Evolutionary conservation across 306 rosid genomes (phyloP).

Genomic region (Quercus glauca): DNA sequence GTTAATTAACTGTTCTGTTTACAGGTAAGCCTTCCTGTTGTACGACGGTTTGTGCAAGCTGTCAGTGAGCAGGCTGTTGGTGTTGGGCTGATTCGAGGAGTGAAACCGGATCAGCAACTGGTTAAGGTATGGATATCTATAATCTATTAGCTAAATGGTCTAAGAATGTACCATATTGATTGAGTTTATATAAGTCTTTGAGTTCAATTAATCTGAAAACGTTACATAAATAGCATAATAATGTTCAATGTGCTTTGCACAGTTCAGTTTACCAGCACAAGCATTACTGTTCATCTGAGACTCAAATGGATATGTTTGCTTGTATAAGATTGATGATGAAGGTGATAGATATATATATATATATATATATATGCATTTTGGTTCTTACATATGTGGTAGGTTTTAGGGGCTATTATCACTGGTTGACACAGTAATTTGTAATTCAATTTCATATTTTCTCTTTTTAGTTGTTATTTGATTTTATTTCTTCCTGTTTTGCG

Average conservation of each 20-base stretch:
- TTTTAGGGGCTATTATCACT: not conserved
- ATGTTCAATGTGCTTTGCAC: not conserved
- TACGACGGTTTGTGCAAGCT: slow-evolving; percentile 89
- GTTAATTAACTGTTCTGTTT: slow-evolving; percentile 27
- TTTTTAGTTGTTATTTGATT: not conserved
- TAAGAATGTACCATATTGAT: not conserved
- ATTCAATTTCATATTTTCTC: not conserved
- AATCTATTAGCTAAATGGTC: not conserved
- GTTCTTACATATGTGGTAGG: not conserved
- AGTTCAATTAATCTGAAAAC: not conserved
- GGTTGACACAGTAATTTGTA: not conserved
- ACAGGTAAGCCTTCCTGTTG: slow-evolving; percentile 99
- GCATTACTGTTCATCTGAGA: not conserved
- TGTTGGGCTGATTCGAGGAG: slow-evolving; percentile 81
- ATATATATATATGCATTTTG: not conserved
- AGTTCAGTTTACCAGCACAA: not conserved
- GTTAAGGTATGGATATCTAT: slow-evolving; percentile 55
- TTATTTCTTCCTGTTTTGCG: too few species aligned
- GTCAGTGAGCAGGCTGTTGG: slow-evolving; percentile 95
- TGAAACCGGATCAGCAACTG: slow-evolving; percentile 92
- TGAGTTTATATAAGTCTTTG: not conserved
- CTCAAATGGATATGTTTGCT: not conserved
- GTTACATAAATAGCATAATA: not conserved
- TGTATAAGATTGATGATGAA: not conserved
- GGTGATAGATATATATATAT: not conserved